A percentile compares a stretch with the other conserved stretches of the same genome.
Evolutionary conservation across 768 basidiomycete genomes (phyloP).

Genomic region (Phaeolepiota aurea): DNA sequence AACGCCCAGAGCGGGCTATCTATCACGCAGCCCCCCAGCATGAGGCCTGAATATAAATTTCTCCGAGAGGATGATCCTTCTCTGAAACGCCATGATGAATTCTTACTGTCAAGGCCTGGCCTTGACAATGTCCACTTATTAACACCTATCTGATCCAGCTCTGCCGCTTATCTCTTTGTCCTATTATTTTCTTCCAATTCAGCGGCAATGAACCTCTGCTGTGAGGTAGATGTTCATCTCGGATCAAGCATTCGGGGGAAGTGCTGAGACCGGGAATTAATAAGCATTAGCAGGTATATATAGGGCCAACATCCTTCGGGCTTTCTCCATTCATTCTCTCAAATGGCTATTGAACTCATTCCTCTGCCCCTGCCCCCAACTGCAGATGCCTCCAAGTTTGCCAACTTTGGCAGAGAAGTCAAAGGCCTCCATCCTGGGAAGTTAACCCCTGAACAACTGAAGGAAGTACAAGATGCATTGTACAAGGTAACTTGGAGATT

Average conservation of each 20-base stretch:
- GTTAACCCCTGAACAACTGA: conserved; percentile 52
- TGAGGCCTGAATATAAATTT: background rate
- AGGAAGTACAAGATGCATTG: conserved; percentile 60
- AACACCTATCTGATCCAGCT: too few species aligned
- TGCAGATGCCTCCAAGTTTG: conserved; percentile 59
- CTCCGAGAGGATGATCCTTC: too few species aligned
- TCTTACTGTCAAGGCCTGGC: too few species aligned
- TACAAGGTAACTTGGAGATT: conserved; percentile 54
- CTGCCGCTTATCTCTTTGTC: too few species aligned
- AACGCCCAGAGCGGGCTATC: too few species aligned
- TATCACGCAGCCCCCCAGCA: background rate
- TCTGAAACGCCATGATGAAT: too few species aligned
- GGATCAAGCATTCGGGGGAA: background rate
- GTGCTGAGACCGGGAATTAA: background rate
- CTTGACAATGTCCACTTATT: too few species aligned
- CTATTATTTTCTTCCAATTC: too few species aligned
- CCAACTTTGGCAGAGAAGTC: conserved; percentile 70
- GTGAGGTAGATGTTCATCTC: background rate
- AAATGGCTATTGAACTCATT: conserved; percentile 59
- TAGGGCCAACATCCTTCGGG: background rate
- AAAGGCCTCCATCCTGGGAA: conserved; percentile 61
- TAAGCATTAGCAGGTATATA: background rate
- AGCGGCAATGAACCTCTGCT: too few species aligned
- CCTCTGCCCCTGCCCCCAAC: conserved; percentile 68
- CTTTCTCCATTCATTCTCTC: background rate